These are phyloP conservation scores for Biscutella auriculata DNA, from an alignment of 441 rosid species.

Conservation along the genomic window DNA sequence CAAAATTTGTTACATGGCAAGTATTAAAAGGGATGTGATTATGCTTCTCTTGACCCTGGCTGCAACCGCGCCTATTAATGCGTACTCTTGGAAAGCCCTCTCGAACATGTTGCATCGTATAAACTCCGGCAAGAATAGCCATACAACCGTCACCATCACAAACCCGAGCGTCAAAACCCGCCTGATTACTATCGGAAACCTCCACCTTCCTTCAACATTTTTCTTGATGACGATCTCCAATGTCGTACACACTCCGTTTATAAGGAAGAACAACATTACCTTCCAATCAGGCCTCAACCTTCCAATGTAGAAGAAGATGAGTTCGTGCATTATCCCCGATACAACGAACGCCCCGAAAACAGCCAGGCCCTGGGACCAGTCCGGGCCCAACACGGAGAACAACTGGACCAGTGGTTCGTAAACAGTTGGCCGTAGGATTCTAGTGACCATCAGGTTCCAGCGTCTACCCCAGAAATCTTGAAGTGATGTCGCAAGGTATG, in stretches of 20 bases:
- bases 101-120: constrained; percentile 13
- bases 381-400: constrained; percentile 13
- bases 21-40: not conserved
- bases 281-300: constrained; percentile 30
- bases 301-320: constrained; percentile 32
- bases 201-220: constrained; percentile 8
- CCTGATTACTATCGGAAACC: constrained; percentile 18
- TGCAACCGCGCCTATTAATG: constrained; percentile 6
- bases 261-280: constrained; percentile 28
- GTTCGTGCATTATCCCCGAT: constrained; percentile 43
- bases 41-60: not conserved
- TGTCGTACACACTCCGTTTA: constrained; percentile 25
- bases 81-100: constrained; percentile 29
- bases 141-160: constrained; percentile 23
- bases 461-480: constrained; percentile 58
- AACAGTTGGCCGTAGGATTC: constrained; percentile 33
- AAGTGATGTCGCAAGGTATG: constrained; percentile 39
- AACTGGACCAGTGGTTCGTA: constrained; percentile 24
- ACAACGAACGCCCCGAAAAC: constrained; percentile 25
- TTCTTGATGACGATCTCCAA: constrained; percentile 25
- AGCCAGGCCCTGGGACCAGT: constrained; percentile 24
- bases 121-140: constrained; percentile 39
- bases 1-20: not conserved
- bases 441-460: constrained; percentile 44
- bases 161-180: constrained; percentile 25